Evolutionary conservation across 2,329 filamentous ascomycete species (phyloP).

Genomic region (Fusarium illudens): DNA sequence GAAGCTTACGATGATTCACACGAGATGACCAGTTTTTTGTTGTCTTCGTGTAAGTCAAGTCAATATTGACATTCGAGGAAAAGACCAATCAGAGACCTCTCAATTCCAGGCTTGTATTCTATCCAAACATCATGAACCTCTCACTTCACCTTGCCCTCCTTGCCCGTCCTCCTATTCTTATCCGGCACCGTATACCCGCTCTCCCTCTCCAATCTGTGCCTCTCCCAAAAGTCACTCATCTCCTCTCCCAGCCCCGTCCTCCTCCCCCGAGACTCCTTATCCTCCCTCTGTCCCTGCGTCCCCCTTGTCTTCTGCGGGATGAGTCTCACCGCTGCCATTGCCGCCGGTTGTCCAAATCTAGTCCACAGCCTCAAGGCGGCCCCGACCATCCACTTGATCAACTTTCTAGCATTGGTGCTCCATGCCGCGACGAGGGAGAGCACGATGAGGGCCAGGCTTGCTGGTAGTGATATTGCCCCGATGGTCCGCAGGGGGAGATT

Average conservation of each 20-base stretch:
- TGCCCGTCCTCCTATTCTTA: constrained; percentile 45
- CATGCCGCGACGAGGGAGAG: constrained; percentile 64
- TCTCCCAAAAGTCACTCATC: constrained; percentile 54
- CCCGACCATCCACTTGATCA: constrained; percentile 41
- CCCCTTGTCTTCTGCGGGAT: constrained; percentile 23
- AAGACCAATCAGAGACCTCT: not conserved
- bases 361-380: constrained; percentile 31
- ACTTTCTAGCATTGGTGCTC: constrained; percentile 54
- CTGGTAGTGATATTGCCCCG: constrained; percentile 58
- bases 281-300: constrained; percentile 30
- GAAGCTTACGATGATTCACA: not conserved
- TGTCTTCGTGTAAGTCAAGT: not conserved
- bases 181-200: constrained; percentile 51
- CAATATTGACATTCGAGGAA: not conserved
- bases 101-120: not conserved
- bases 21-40: not conserved
- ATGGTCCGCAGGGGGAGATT: constrained; percentile 56
- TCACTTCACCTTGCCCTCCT: constrained; percentile 2
- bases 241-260: constrained; percentile 40
- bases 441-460: constrained; percentile 58
- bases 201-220: constrained; percentile 51
- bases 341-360: constrained; percentile 36
- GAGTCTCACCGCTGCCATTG: constrained; percentile 11
- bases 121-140: not conserved
- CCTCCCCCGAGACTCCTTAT: constrained; percentile 26